Conservation (phyloP, 129 eudicot species). For the Pittosporum tobira region DNA sequence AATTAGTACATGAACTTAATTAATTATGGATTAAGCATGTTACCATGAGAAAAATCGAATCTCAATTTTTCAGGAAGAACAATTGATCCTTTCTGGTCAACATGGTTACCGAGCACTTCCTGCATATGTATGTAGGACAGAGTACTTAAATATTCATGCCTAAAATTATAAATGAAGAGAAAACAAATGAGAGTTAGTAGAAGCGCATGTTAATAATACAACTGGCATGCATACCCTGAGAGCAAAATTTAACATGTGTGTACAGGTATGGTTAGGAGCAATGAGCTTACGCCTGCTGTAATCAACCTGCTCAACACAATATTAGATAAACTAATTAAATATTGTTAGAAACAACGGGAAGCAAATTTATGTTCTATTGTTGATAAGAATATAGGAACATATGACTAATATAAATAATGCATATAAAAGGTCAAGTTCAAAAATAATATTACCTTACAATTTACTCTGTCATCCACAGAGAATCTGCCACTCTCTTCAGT, state of each 20-base stretch:
- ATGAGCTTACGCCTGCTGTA: constrained; percentile 67
- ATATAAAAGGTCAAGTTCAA: constrained; percentile 2
- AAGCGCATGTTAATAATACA: neutral
- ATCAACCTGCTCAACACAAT: constrained; percentile 59
- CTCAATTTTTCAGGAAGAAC: constrained; percentile 96
- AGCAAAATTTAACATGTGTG: constrained; percentile 97
- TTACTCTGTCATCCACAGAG: constrained; percentile 57
- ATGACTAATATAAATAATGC: neutral
- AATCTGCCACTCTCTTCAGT: constrained; percentile 46
- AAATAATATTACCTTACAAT: constrained; percentile 54
- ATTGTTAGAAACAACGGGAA: constrained; percentile 14
- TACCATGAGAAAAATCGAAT: constrained; percentile 94
- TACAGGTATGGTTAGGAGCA: constrained; percentile 98
- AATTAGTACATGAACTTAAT: neutral
- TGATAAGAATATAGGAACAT: neutral
- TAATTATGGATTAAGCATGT: constrained; percentile 10
- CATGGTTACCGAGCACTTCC: constrained; percentile 93
- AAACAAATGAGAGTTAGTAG: too few species aligned
- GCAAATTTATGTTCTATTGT: neutral
- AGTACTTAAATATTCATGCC: neutral
- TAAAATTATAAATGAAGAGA: neutral
- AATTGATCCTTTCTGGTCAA: constrained; percentile 98
- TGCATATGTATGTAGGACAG: too few species aligned
- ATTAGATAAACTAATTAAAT: neutral
- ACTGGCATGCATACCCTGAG: constrained; percentile 54